A percentile compares a stretch with the other conserved stretches of the same genome.
Evolutionary conservation across 192 early-diverging fungal species (phyloP).

Genomic region (Podila verticillata): DNA sequence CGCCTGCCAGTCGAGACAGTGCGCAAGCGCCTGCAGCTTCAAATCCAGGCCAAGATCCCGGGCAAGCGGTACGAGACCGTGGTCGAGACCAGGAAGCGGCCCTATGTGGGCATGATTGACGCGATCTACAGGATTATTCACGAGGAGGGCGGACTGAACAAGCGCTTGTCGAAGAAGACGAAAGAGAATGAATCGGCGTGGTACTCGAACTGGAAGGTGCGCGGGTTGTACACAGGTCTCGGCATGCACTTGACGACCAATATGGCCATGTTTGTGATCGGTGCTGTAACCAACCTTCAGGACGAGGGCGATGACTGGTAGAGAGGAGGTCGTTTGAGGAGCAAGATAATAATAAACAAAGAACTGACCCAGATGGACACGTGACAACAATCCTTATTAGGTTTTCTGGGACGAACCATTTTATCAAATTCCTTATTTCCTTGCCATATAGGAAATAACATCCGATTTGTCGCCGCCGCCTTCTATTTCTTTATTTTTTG

Average conservation of each 20-base stretch:
- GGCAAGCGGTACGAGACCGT: slow-evolving; percentile 72
- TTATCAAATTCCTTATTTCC: too few species aligned
- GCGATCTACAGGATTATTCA: slow-evolving; percentile 72
- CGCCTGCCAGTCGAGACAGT: slow-evolving; percentile 89
- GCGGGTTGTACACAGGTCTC: slow-evolving; percentile 77
- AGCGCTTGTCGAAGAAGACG: slow-evolving; percentile 17
- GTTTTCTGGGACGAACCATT: too few species aligned
- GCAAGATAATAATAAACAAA: too few species aligned
- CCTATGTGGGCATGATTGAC: slow-evolving; percentile 79
- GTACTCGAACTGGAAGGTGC: slow-evolving; percentile 64
- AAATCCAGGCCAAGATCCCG: slow-evolving; percentile 68
- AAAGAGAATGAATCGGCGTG: slow-evolving; percentile 14
- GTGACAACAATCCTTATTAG: too few species aligned
- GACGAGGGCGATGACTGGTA: slow-evolving; percentile 53
- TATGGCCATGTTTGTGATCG: slow-evolving; percentile 67
- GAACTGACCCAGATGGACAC: too few species aligned
- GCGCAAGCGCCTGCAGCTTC: slow-evolving; percentile 85
- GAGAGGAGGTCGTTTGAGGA: neutral
- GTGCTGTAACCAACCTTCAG: slow-evolving; percentile 65
- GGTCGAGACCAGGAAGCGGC: slow-evolving; percentile 72
- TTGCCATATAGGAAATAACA: too few species aligned
- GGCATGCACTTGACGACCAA: slow-evolving; percentile 71
- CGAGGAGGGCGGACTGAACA: slow-evolving; percentile 73
- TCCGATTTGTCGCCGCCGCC: too few species aligned
- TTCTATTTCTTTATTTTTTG: too few species aligned